Percentiles rank a stretch among this genome's conserved stretches.
Evolutionary conservation across 1,139 yeast genomes (phyloP).

Genomic region (Magnusiomyces magnusii): DNA sequence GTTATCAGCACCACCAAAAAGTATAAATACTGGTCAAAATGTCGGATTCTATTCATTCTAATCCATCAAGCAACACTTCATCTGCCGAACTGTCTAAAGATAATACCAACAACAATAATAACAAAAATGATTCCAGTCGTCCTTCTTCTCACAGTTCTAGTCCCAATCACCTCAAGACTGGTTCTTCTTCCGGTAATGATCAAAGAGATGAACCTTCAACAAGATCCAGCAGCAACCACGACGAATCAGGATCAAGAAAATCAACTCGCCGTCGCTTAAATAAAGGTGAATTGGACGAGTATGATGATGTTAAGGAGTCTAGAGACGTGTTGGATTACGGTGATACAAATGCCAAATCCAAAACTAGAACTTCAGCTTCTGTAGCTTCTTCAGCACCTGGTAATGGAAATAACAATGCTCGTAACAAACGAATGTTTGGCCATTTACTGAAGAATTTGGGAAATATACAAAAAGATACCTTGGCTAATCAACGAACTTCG

Average conservation of each 20-base stretch:
- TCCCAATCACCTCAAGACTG: not conserved
- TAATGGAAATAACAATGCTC: not conserved
- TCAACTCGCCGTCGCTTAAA: not conserved
- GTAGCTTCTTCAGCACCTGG: not conserved
- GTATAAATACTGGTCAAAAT: too few species aligned
- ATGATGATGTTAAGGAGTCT: not conserved
- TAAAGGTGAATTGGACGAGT: not conserved
- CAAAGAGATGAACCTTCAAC: not conserved
- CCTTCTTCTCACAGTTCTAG: not conserved
- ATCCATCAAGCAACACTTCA: too few species aligned
- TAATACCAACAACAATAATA: not conserved
- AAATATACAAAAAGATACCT: constrained; percentile 1
- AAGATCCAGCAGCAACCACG: not conserved
- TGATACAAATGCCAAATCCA: not conserved
- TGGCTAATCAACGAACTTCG: not conserved
- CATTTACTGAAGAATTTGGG: constrained; percentile 11
- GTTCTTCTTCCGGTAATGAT: not conserved
- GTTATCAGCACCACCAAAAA: too few species aligned
- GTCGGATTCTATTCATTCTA: too few species aligned
- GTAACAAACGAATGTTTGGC: constrained; percentile 15
- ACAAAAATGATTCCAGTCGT: not conserved
- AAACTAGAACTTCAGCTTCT: not conserved
- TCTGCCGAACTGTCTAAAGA: too few species aligned
- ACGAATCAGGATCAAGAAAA: not conserved
- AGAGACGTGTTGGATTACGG: not conserved